Percentiles rank a stretch among this genome's conserved stretches.
phyloP scores from a whole-genome alignment of 2,329 filamentous ascomycete genomes.

The Verticillium isaacii region DNA sequence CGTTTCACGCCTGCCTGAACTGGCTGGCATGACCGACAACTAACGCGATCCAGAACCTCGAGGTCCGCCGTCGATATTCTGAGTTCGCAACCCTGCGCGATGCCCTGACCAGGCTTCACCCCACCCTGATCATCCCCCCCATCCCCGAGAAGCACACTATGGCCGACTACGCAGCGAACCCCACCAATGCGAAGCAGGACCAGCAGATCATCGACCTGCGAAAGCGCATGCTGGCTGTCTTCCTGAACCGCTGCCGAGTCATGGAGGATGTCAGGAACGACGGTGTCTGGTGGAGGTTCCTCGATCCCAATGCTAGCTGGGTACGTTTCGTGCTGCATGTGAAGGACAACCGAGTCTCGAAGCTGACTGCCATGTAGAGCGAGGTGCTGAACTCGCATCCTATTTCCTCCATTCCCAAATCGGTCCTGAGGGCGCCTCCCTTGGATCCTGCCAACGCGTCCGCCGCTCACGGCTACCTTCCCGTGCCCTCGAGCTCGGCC shows the following conservation, averaged over 20 bases:
- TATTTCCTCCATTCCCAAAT: slow-evolving; percentile 86
- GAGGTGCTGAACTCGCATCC: slow-evolving; percentile 94
- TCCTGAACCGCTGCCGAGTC: slow-evolving; percentile 84
- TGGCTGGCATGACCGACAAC: not conserved
- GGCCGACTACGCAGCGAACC: slow-evolving; percentile 97
- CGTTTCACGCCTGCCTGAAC: slow-evolving; percentile 1
- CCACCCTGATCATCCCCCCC: slow-evolving; percentile 90
- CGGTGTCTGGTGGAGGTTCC: slow-evolving; percentile 95
- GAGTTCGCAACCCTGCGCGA: slow-evolving; percentile 91
- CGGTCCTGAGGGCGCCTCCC: slow-evolving; percentile 90
- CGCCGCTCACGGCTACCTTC: slow-evolving; percentile 79
- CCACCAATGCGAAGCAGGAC: slow-evolving; percentile 96
- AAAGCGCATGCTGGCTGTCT: slow-evolving; percentile 95
- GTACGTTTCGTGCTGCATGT: slow-evolving; percentile 40
- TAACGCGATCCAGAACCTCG: slow-evolving; percentile 64
- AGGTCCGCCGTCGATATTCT: slow-evolving; percentile 91
- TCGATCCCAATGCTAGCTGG: slow-evolving; percentile 98
- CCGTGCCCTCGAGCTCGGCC: slow-evolving; percentile 77
- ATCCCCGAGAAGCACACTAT: slow-evolving; percentile 99
- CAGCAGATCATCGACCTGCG: slow-evolving; percentile 93
- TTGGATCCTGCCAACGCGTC: slow-evolving; percentile 91
- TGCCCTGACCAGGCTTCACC: slow-evolving; percentile 85
- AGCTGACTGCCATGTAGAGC: slow-evolving; percentile 51
- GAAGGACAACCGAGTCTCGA: not conserved
- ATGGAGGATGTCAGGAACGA: slow-evolving; percentile 93